Evolutionary conservation across 177 flowering plant genomes (phyloP), one percentile per base, ranked within the genome.

Genomic region (Vitis hybrid): DNA sequence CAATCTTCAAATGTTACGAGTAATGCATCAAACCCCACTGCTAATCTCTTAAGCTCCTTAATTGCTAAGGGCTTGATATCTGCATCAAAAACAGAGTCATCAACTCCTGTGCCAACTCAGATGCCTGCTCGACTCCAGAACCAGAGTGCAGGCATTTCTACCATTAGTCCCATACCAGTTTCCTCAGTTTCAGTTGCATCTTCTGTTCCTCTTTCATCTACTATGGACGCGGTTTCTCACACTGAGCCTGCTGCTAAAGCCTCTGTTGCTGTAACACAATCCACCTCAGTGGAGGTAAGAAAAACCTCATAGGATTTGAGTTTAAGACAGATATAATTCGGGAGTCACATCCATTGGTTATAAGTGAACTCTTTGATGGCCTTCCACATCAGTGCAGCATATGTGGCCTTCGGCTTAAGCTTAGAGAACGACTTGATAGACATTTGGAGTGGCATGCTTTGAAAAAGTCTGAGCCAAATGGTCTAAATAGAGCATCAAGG

Each of bases 1-100:
- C 76, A 78, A 65, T 61, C 76, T 18, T 77, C 86, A 13, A 77
- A 63, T 67, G 75, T 69, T 18, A 72, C 50, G 19, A 70, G 70
- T 65, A 71, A 73, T 65, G 62, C 70, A n/a, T 29, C 86, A 39
- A 82, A 80, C 76, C 92, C 89, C 50, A 70, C 90, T 64, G 82
- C 98, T 66, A 81, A 75, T 76, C 90, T 95, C 70, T 75, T 93
- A 69, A 89, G 90, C 77, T 71, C 96, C 54, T 82, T 95, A 74
- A 86, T 95, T 66, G 89, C 93, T 16, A 89, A 90, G 78, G 99
- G 98, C 34, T 74, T 95, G 81, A 95, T 93, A 78, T 83, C 96
- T 62, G 75, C 94, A 63, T 79, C 92, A 50, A 89, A 79, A 59
- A 71, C 74, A n/a, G 92, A 87, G 72, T 61, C 82, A 52, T 54